Evolutionary conservation across 1,284 basidiomycete genomes (phyloP).

Genomic region (Rhodotorula sp.): DNA sequence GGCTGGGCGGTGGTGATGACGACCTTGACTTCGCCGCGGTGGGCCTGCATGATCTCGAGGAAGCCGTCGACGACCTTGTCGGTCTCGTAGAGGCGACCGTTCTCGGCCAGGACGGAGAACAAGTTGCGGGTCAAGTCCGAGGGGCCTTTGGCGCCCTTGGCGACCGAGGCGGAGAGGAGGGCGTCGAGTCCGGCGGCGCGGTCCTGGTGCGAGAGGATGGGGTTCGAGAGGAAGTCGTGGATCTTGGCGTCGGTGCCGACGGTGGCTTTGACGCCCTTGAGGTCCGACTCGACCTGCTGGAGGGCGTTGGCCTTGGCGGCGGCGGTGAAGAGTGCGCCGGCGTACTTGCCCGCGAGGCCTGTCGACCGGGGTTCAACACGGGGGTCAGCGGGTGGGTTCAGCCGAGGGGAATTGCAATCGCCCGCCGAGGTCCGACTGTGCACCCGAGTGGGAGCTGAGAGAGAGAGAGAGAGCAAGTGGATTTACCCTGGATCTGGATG

Average conservation of each 20-base stretch:
- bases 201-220: slow-evolving; percentile 75
- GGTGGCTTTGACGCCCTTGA: slow-evolving; percentile 54
- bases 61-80: slow-evolving; percentile 88
- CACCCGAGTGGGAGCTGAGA: background rate
- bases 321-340: slow-evolving; percentile 87
- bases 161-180: slow-evolving; percentile 57
- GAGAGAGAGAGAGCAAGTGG: background rate
- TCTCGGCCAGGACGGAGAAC: slow-evolving; percentile 85
- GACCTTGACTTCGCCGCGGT: slow-evolving; percentile 90
- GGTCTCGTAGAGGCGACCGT: slow-evolving; percentile 83
- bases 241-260: slow-evolving; percentile 30
- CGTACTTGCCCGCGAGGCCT: slow-evolving; percentile 78
- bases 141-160: slow-evolving; percentile 52
- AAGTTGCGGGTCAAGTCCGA: slow-evolving; percentile 88
- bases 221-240: slow-evolving; percentile 45
- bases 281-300: slow-evolving; percentile 78
- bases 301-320: slow-evolving; percentile 77
- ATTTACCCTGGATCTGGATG: slow-evolving; percentile 40
- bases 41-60: slow-evolving; percentile 79
- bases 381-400: background rate
- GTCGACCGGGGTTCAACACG: background rate
- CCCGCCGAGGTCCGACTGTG: too few relatives aligned
- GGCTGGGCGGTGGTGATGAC: slow-evolving; percentile 80
- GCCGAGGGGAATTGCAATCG: background rate
- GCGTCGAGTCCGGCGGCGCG: slow-evolving; percentile 67